Conservation (phyloP, 1,139 yeast genomes). For the Candida neerlandica region DNA sequence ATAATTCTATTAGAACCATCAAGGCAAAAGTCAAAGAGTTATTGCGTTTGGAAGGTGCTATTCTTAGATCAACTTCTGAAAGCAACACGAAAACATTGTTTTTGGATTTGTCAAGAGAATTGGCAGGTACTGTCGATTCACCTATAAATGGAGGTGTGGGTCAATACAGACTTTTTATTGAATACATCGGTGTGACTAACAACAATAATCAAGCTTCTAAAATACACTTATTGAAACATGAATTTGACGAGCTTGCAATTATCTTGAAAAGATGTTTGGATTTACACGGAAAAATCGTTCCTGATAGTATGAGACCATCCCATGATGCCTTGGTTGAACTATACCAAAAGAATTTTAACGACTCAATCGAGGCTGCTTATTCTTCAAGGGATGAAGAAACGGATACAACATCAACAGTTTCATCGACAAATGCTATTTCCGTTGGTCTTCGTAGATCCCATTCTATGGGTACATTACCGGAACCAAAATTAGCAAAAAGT, state of each 20-base stretch:
- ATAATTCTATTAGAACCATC: conserved; percentile 75
- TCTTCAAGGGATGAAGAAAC: conserved; percentile 4
- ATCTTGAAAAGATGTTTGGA: conserved; percentile 68
- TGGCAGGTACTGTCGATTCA: conserved; percentile 88
- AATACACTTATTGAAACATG: conserved; percentile 53
- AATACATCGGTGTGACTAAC: conserved; percentile 38
- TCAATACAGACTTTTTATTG: conserved; percentile 73
- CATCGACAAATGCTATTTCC: conserved; percentile 5
- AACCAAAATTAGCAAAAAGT: conserved; percentile 2
- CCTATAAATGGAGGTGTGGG: conserved; percentile 95
- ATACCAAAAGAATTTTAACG: conserved; percentile 67
- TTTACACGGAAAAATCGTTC: conserved; percentile 68
- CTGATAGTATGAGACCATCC: conserved; percentile 56
- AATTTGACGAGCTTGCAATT: conserved; percentile 71
- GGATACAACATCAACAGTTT: background rate
- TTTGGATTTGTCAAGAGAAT: conserved; percentile 71
- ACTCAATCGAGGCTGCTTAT: conserved; percentile 14
- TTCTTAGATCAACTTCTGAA: conserved; percentile 58
- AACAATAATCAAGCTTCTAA: conserved; percentile 49
- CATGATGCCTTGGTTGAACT: conserved; percentile 71
- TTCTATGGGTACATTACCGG: conserved; percentile 3
- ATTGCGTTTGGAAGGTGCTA: conserved; percentile 65
- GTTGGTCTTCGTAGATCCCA: conserved; percentile 6
- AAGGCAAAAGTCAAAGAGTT: conserved; percentile 72
- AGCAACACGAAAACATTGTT: conserved; percentile 55